These are phyloP conservation scores for Polytolypa hystricis DNA, from an alignment of 2,329 filamentous ascomycete genomes.

Conservation along the genomic window DNA sequence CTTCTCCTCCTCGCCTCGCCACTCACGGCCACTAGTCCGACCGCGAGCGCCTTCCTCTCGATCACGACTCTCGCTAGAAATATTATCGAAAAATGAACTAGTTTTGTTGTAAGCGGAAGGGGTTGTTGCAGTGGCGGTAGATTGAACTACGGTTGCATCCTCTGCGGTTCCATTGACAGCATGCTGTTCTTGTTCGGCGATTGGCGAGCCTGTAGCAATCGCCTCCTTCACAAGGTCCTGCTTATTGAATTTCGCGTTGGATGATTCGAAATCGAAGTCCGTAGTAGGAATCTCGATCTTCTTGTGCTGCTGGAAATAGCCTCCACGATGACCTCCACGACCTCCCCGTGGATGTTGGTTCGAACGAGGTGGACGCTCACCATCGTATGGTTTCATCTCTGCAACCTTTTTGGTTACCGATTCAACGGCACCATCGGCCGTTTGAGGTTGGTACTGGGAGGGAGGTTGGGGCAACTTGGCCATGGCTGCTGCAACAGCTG, in stretches of 20 bases:
- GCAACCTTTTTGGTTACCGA: slow-evolving; percentile 34
- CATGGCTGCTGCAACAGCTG: slow-evolving; percentile 42
- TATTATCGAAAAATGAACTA: slow-evolving; percentile 94
- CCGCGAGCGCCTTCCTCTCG: slow-evolving; percentile 58
- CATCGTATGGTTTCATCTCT: slow-evolving; percentile 34
- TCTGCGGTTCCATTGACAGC: slow-evolving; percentile 33
- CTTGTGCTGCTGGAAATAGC: slow-evolving; percentile 35
- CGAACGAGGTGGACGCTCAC: slow-evolving; percentile 25
- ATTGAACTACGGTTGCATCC: slow-evolving; percentile 21
- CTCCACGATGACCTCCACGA: slow-evolving; percentile 34
- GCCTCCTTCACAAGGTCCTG: slow-evolving; percentile 81
- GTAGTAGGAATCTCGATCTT: slow-evolving; percentile 82
- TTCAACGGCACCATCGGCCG: slow-evolving; percentile 28
- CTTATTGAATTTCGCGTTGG: slow-evolving; percentile 85
- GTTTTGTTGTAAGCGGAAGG: slow-evolving; percentile 69
- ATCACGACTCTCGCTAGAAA: slow-evolving; percentile 86
- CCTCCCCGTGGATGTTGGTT: slow-evolving; percentile 35
- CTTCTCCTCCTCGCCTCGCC: slow-evolving; percentile 83
- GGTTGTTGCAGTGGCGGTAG: slow-evolving; percentile 26
- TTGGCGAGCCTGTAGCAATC: slow-evolving; percentile 63
- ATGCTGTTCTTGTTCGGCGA: slow-evolving; percentile 42
- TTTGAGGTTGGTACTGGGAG: slow-evolving; percentile 23
- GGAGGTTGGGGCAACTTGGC: slow-evolving; percentile 36
- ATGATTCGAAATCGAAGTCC: slow-evolving; percentile 82
- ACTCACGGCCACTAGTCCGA: slow-evolving; percentile 69